Evolutionary conservation across 805 yeast genomes (phyloP), one percentile per base, ranked within the genome.

Genomic region (Allodekkera sacchari): DNA sequence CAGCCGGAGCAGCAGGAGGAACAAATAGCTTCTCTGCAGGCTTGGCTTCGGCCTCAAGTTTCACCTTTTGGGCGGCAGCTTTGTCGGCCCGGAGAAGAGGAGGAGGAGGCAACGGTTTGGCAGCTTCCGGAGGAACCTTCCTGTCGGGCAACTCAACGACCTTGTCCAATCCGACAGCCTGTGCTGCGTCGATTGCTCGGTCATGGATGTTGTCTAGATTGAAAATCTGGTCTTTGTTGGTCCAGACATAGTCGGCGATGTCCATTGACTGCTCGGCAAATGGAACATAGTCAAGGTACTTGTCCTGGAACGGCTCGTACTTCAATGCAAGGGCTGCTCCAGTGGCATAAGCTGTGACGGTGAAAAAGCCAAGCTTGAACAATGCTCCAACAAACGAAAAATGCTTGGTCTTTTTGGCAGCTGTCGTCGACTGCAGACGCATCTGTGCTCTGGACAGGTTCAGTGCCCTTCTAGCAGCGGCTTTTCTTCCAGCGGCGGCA

Each of bases 201-300:
- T 25, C 11, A n/a, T 33, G 27, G 11, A 31, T 4, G 18, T 37
- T 19, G 7, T 28, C 22, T 17, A 30, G 28, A 14, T 36, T 36
- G 4, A 35, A 27, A 8, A 52, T 21, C 31, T 46, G 50, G 17
- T 44, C 50, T 22, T 27, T 39, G 25, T 52, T 53, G 25, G 44
- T 43, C 39, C 42, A 36, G 17, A 48, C 39, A 31, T 49, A 58
- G 41, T 77, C 83, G 32, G 68, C 59, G 7, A 51, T 44, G 32
- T 72, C 71, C 19, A 78, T 66, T 19, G 70, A 55, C 15, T 56
- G 54, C 44, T 75, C 81, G 23, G 76, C 83, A 31, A 68, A 63
- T 13, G 92, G 92, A 27, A 79, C 70, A 36, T 68, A 69, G 41
- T 76, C 77, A 15, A 75, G 63, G 53, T 76, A 79, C 28, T 63